phyloP scores from a whole-genome alignment of 306 rosid genomes.

The Trichosanthes truncata region DNA sequence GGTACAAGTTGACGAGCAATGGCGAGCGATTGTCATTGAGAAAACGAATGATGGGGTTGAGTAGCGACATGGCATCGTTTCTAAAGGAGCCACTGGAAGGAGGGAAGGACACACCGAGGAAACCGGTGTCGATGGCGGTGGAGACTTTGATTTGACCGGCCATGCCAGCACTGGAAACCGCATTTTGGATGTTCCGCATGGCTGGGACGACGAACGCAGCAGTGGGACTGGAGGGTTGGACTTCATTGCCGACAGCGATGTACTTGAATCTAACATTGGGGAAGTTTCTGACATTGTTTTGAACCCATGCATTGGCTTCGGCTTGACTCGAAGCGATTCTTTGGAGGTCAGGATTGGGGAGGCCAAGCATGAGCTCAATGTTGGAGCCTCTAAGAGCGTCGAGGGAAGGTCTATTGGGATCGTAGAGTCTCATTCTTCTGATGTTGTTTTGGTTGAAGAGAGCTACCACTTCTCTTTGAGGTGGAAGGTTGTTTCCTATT shows the following conservation, averaged over 20 bases:
- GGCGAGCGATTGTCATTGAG: background rate
- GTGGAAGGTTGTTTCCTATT: conserved; percentile 26
- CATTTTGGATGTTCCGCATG: conserved; percentile 17
- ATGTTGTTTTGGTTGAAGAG: conserved; percentile 25
- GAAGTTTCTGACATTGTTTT: conserved; percentile 1
- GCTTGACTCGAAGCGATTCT: conserved; percentile 1
- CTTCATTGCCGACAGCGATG: conserved; percentile 22
- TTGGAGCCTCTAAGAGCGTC: conserved; percentile 38
- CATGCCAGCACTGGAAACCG: background rate
- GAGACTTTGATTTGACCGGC: conserved; percentile 13
- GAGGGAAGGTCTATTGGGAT: conserved; percentile 21
- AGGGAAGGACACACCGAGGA: conserved; percentile 1
- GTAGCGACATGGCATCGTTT: background rate
- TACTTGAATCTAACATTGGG: conserved; percentile 17
- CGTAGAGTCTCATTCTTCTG: conserved; percentile 31
- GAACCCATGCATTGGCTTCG: conserved; percentile 16
- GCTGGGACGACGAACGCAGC: conserved; percentile 14
- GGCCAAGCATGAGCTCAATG: conserved; percentile 21
- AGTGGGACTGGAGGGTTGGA: background rate
- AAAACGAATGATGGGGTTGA: background rate
- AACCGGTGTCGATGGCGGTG: conserved; percentile 2
- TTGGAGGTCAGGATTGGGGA: conserved; percentile 12
- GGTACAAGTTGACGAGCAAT: background rate
- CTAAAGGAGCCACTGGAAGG: conserved; percentile 17
- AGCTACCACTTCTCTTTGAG: conserved; percentile 24